Evolutionary conservation across 306 rosid species (phyloP).

Genomic region (Pueraria montana): DNA sequence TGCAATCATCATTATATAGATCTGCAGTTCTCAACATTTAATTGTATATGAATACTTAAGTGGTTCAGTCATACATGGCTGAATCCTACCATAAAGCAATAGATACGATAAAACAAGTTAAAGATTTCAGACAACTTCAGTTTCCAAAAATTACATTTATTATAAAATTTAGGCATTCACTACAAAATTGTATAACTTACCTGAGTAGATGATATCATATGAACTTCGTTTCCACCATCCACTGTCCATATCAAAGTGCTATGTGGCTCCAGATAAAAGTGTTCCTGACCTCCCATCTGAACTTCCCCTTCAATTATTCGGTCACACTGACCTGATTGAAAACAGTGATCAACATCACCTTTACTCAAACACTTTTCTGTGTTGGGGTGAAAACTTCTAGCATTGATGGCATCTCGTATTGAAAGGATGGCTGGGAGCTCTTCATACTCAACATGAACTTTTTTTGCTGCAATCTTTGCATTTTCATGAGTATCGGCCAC

Average conservation of each 20-base stretch:
- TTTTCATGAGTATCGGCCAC: constrained; percentile 98
- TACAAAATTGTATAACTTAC: constrained; percentile 60
- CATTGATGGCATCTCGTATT: constrained; percentile 84
- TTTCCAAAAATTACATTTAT: constrained; percentile 16
- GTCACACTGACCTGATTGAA: constrained; percentile 82
- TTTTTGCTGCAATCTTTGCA: constrained; percentile 82
- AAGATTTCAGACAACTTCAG: constrained; percentile 30
- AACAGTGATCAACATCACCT: constrained; percentile 87
- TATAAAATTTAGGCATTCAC: constrained; percentile 20
- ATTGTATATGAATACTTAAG: constrained; percentile 6
- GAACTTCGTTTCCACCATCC: constrained; percentile 96
- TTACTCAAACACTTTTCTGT: constrained; percentile 71
- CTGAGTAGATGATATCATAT: constrained; percentile 96
- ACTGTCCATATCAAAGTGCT: constrained; percentile 86
- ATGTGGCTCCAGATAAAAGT: constrained; percentile 93
- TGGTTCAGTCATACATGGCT: constrained; percentile 30
- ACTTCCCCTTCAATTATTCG: constrained; percentile 87
- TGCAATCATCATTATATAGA: constrained; percentile 12
- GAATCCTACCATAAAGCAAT: constrained; percentile 27
- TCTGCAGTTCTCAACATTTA: constrained; percentile 25
- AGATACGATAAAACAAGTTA: constrained; percentile 11
- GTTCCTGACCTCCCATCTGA: constrained; percentile 96
- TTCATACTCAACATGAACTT: constrained; percentile 78
- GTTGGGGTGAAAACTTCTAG: constrained; percentile 82
- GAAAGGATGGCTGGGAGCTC: constrained; percentile 89